Conservation (phyloP, 2,329 filamentous ascomycete genomes). For the Verticillium longisporum region DNA sequence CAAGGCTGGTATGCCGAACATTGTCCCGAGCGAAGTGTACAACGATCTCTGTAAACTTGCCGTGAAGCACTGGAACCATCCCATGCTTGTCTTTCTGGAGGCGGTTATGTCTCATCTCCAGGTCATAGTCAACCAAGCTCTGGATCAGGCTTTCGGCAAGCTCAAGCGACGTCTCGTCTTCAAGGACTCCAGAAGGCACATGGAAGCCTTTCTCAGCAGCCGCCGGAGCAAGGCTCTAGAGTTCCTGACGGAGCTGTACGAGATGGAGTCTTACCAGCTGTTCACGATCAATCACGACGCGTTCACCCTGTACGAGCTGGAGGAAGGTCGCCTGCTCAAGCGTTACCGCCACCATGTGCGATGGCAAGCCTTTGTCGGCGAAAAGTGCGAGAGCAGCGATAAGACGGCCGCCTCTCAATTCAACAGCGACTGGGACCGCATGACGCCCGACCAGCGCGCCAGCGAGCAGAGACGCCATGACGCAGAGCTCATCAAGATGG, state of each 20-base stretch:
- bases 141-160: slow-evolving; percentile 38
- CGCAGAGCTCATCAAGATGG: slow-evolving; percentile 39
- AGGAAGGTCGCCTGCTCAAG: slow-evolving; percentile 37
- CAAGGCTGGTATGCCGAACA: slow-evolving; percentile 49
- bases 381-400: slow-evolving; percentile 8
- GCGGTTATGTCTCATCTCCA: slow-evolving; percentile 42
- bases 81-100: slow-evolving; percentile 41
- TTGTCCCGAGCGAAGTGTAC: slow-evolving; percentile 54
- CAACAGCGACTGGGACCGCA: slow-evolving; percentile 30
- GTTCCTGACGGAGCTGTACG: slow-evolving; percentile 37
- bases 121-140: slow-evolving; percentile 33
- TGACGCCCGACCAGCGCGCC: slow-evolving; percentile 40
- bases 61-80: slow-evolving; percentile 50
- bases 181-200: slow-evolving; percentile 32
- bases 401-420: background rate
- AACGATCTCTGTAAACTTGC: slow-evolving; percentile 50
- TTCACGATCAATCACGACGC: slow-evolving; percentile 50
- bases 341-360: slow-evolving; percentile 44
- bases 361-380: slow-evolving; percentile 31
- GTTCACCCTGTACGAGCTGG: slow-evolving; percentile 35
- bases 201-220: slow-evolving; percentile 35
- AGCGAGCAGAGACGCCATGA: slow-evolving; percentile 36
- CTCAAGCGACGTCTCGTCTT: slow-evolving; percentile 44
- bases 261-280: slow-evolving; percentile 46
- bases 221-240: slow-evolving; percentile 26